phyloP scores from a whole-genome alignment of 495 filamentous ascomycete species.

The Tuber brumale region DNA sequence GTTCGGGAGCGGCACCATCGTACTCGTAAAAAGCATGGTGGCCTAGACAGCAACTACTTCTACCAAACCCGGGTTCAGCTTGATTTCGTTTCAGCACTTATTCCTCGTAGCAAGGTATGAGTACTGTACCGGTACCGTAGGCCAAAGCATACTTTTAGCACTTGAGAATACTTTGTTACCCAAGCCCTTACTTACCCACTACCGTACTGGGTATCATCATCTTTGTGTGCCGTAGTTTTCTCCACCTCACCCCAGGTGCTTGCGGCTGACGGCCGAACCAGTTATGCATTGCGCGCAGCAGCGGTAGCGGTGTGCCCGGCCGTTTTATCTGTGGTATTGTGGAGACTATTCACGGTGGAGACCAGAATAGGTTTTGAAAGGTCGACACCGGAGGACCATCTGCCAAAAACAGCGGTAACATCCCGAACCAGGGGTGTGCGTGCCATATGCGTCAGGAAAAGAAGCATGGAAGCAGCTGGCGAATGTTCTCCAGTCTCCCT shows the following conservation, averaged over 20 bases:
- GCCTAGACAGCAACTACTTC: background rate
- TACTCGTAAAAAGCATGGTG: background rate
- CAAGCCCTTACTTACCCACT: background rate
- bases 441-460: background rate
- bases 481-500: background rate
- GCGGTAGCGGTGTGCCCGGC: background rate
- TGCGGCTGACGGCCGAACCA: background rate
- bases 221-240: background rate
- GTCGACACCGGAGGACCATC: background rate
- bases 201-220: background rate
- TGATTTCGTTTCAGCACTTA: background rate
- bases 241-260: background rate
- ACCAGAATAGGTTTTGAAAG: background rate
- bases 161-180: background rate
- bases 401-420: background rate
- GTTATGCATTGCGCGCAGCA: background rate
- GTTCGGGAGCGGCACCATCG: background rate
- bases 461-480: background rate
- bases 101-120: background rate
- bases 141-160: background rate
- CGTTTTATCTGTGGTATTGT: background rate
- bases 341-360: background rate
- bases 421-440: background rate
- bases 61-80: background rate
- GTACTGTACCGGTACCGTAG: background rate